These are phyloP conservation scores for Pseudevernia furfuracea DNA, from an alignment of 495 filamentous ascomycete genomes.

Conservation along the genomic window DNA sequence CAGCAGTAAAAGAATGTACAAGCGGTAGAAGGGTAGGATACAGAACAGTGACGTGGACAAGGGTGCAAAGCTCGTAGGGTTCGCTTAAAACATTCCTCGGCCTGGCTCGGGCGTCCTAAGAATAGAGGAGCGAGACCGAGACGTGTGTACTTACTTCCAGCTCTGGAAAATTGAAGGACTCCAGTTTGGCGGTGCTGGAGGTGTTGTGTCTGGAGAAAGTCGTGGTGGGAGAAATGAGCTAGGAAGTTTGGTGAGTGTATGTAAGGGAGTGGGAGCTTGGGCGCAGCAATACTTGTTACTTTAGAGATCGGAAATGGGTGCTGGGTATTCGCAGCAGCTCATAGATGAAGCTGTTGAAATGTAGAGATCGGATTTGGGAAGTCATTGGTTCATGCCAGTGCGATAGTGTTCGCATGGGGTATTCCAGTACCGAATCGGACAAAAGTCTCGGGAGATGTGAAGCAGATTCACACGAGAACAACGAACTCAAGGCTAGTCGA, in stretches of 20 bases:
- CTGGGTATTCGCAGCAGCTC: neutral
- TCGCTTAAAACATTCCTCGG: constrained; percentile 18
- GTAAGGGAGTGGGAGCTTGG: constrained; percentile 17
- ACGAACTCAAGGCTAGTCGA: neutral
- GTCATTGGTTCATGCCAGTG: constrained; percentile 1
- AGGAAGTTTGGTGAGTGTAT: constrained; percentile 6
- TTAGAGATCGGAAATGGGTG: neutral
- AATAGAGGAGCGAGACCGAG: neutral
- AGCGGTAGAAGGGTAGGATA: neutral
- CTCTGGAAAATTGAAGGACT: constrained; percentile 20
- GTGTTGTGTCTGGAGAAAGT: neutral
- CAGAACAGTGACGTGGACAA: constrained; percentile 25
- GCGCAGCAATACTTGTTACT: neutral
- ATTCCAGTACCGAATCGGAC: constrained; percentile 3
- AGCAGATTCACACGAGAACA: constrained; percentile 7
- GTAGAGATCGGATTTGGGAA: neutral
- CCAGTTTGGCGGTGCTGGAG: constrained; percentile 21
- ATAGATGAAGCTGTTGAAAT: neutral
- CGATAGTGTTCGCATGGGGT: neutral
- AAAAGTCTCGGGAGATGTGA: constrained; percentile 5
- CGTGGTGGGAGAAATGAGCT: constrained; percentile 3
- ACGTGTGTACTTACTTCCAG: constrained; percentile 18
- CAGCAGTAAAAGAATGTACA: neutral
- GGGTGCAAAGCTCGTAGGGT: constrained; percentile 1
- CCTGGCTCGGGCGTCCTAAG: neutral